Evolutionary conservation across 1,284 basidiomycete species (phyloP).

Genomic region (Irpex lacteus): DNA sequence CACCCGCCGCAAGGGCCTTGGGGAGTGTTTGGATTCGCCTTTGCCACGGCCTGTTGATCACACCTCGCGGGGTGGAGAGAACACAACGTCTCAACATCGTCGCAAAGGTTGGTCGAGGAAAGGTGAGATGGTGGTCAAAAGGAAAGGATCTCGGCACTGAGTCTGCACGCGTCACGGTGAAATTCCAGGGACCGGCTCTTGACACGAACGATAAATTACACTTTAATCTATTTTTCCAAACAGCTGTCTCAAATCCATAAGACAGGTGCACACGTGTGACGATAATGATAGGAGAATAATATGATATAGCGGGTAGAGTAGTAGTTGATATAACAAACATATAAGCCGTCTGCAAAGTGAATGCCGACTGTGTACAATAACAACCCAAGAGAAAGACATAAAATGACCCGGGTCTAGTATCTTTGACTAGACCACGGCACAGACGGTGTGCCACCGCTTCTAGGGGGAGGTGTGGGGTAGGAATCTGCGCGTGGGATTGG

Average conservation of each 20-base stretch:
- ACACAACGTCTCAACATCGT: neutral
- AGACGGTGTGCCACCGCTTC: neutral
- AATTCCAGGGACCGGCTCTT: neutral
- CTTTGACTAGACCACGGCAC: neutral
- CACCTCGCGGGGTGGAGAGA: neutral
- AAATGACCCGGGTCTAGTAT: neutral
- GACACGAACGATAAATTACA: neutral
- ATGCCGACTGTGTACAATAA: neutral
- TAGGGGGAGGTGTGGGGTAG: neutral
- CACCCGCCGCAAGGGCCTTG: constrained; percentile 18
- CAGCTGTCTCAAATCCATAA: neutral
- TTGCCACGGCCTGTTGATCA: neutral
- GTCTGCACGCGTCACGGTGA: too few species aligned
- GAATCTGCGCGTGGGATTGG: constrained; percentile 1
- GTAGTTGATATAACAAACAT: neutral
- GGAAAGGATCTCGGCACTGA: neutral
- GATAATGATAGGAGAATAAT: neutral
- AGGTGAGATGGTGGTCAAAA: neutral
- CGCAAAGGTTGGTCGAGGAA: neutral
- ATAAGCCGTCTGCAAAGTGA: neutral
- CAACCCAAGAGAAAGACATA: neutral
- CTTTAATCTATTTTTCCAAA: neutral
- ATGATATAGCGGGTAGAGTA: neutral
- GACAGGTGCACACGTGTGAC: neutral
- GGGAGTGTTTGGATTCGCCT: constrained; percentile 14